phyloP scores from a whole-genome alignment of 2,329 filamentous ascomycete genomes.

The Monosporascus sp. region DNA sequence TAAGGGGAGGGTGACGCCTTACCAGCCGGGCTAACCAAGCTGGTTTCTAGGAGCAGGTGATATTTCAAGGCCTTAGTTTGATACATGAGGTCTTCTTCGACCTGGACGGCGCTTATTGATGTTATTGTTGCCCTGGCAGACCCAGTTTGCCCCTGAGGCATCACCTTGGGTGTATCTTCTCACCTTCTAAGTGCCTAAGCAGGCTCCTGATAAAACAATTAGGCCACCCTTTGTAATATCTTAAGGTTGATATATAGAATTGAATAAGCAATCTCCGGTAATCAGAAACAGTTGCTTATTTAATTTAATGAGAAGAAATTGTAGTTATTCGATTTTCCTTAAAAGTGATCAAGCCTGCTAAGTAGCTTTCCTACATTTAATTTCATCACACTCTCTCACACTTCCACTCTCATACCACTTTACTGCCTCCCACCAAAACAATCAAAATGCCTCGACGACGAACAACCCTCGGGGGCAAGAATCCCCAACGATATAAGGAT shows the following conservation, averaged over 20 bases:
- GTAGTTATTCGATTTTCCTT: no score
- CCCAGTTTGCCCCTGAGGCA: background rate
- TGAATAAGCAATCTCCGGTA: no score
- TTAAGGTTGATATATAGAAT: no score
- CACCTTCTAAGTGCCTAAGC: background rate
- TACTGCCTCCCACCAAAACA: background rate
- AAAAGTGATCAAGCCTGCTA: no score
- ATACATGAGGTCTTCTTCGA: background rate
- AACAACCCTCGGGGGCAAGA: background rate
- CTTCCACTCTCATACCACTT: no score
- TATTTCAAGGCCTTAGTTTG: background rate
- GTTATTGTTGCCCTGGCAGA: background rate
- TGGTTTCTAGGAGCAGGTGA: slow-evolving; percentile 1
- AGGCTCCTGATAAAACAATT: no score
- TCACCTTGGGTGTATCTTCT: background rate
- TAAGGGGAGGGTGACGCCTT: background rate
- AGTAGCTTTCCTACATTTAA: no score
- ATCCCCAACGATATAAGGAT: background rate
- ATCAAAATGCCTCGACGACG: slow-evolving; percentile 2
- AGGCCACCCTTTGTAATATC: no score
- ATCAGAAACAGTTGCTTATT: no score
- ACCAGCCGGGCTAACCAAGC: background rate
- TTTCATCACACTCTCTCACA: background rate
- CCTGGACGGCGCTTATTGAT: background rate
- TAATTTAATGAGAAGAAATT: no score